Percentiles rank a stretch among this genome's conserved stretches.
Evolutionary conservation across 805 yeast genomes (phyloP).

Genomic region (Candida andamanensis): DNA sequence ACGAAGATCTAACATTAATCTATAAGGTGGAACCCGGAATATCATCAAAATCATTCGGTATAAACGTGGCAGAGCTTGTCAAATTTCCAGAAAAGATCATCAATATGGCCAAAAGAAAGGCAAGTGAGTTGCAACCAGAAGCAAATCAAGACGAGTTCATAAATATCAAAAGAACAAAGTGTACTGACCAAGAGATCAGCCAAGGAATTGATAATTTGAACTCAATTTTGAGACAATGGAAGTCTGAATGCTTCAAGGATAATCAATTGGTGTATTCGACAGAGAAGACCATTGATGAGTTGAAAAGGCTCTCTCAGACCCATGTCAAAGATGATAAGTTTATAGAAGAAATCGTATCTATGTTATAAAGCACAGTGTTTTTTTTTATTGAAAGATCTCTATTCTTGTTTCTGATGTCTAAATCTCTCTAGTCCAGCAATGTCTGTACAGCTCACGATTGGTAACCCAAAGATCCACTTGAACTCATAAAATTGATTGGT

Average conservation of each 20-base stretch:
- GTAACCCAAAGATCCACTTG: conserved; percentile 56
- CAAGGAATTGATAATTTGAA: conserved; percentile 49
- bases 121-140: conserved; percentile 72
- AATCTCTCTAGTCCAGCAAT: conserved; percentile 17
- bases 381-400: too few relatives aligned
- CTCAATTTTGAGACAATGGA: conserved; percentile 53
- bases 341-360: conserved; percentile 40
- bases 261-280: conserved; percentile 22
- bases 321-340: conserved; percentile 38
- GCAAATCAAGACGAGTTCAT: conserved; percentile 36
- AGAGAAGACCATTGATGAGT: conserved; percentile 30
- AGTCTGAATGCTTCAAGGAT: conserved; percentile 31
- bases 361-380: too few relatives aligned
- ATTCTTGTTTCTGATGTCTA: conserved; percentile 8
- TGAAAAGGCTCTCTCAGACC: conserved; percentile 23
- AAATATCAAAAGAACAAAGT: conserved; percentile 46
- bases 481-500: conserved; percentile 51
- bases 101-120: conserved; percentile 93
- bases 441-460: conserved; percentile 39
- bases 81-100: conserved; percentile 88
- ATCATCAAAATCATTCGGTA: conserved; percentile 93
- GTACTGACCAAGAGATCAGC: conserved; percentile 46
- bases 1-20: conserved; percentile 72
- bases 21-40: conserved; percentile 97
- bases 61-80: conserved; percentile 94